These are phyloP conservation scores for Peterozyma toletana DNA, from an alignment of 805 yeast species.

Conservation along the genomic window DNA sequence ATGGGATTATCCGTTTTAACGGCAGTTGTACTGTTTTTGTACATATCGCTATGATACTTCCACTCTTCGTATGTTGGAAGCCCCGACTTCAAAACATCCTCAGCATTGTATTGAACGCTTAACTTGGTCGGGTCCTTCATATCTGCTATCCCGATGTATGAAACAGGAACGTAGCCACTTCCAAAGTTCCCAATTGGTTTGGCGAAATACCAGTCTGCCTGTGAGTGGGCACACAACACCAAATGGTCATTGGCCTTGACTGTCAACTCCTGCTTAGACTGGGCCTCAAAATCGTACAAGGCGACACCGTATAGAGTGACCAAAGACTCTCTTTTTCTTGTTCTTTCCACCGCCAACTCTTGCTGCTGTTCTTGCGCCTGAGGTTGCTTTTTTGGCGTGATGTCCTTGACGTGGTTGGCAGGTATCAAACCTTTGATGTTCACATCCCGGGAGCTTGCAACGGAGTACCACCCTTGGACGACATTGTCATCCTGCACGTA, in stretches of 20 bases:
- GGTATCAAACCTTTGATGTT: slow-evolving; percentile 84
- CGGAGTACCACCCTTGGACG: slow-evolving; percentile 60
- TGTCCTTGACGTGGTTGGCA: slow-evolving; percentile 70
- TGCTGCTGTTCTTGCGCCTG: slow-evolving; percentile 15
- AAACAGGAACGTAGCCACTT: slow-evolving; percentile 92
- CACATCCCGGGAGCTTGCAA: slow-evolving; percentile 70
- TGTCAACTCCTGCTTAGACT: slow-evolving; percentile 75
- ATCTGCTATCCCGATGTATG: slow-evolving; percentile 82
- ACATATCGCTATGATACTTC: slow-evolving; percentile 86
- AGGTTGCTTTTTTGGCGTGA: slow-evolving; percentile 45
- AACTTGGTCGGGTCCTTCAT: slow-evolving; percentile 22
- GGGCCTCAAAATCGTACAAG: slow-evolving; percentile 81
- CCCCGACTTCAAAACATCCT: slow-evolving; percentile 56
- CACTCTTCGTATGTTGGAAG: slow-evolving; percentile 94
- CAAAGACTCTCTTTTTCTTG: slow-evolving; percentile 12
- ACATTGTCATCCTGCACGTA: slow-evolving; percentile 54
- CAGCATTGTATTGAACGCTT: slow-evolving; percentile 37
- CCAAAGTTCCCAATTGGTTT: slow-evolving; percentile 93
- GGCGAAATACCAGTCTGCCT: slow-evolving; percentile 96
- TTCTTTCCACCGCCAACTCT: slow-evolving; percentile 11
- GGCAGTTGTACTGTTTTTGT: slow-evolving; percentile 37
- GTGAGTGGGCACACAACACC: slow-evolving; percentile 93
- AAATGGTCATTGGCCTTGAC: slow-evolving; percentile 82
- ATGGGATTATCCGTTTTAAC: background rate
- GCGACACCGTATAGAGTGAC: slow-evolving; percentile 69